Conservation (phyloP, 305 asterid genomes). For the Plantago lanceolata region DNA sequence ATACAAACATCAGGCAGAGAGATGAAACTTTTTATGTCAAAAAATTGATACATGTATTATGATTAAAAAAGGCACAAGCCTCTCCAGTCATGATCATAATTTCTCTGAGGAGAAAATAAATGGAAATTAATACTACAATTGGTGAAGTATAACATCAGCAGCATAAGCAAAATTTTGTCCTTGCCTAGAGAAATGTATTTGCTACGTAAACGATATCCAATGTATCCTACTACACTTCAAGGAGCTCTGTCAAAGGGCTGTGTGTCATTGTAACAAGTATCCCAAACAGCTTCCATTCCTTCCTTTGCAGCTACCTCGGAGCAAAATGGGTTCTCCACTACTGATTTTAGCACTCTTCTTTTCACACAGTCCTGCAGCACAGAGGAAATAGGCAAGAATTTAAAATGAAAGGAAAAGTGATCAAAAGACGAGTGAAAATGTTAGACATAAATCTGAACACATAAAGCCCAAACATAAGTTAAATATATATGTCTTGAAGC, state of each 20-base stretch:
- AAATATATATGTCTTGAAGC: too few species aligned
- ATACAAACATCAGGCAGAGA: too few species aligned
- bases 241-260: slow-evolving; percentile 85
- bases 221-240: slow-evolving; percentile 27
- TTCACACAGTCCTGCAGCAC: slow-evolving; percentile 63
- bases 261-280: slow-evolving; percentile 80
- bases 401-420: not conserved
- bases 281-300: slow-evolving; percentile 90
- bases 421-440: not conserved
- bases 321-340: slow-evolving; percentile 62
- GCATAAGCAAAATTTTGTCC: not conserved
- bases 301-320: slow-evolving; percentile 67
- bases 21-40: too few species aligned
- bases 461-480: slow-evolving; percentile 1
- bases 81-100: too few species aligned
- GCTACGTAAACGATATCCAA: not conserved
- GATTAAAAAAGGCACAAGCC: too few species aligned
- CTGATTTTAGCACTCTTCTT: slow-evolving; percentile 66
- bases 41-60: too few species aligned
- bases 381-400: not conserved
- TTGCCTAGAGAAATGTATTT: not conserved
- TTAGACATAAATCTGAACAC: not conserved
- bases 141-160: too few species aligned
- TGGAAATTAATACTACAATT: too few species aligned
- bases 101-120: too few species aligned